Evolutionary conservation across 169 alveolate genomes (phyloP).

Genomic region (Cryptosporidium bovis): DNA sequence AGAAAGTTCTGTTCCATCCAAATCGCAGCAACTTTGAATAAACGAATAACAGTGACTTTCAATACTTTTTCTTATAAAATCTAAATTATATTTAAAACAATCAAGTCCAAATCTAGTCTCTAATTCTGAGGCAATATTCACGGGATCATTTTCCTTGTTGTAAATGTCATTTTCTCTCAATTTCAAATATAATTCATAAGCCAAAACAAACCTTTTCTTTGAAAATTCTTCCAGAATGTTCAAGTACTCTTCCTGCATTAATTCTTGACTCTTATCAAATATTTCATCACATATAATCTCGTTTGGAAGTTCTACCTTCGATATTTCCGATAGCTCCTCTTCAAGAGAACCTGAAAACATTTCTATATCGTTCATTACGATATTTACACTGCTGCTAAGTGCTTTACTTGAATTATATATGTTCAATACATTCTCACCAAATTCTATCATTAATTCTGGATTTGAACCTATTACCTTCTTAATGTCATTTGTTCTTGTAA

Average conservation of each 20-base stretch:
- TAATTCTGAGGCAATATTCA: background rate
- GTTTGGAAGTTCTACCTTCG: constrained; percentile 22
- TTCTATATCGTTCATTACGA: constrained; percentile 12
- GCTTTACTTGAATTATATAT: constrained; percentile 26
- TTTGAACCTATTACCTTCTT: constrained; percentile 59
- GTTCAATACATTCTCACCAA: constrained; percentile 61
- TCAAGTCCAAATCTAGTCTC: background rate
- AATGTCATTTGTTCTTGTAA: constrained; percentile 52
- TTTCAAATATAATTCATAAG: constrained; percentile 10
- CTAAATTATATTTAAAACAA: background rate
- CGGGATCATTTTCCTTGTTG: background rate
- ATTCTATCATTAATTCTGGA: constrained; percentile 67
- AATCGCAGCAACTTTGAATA: constrained; percentile 31
- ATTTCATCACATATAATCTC: background rate
- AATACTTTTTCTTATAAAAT: constrained; percentile 1
- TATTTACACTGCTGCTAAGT: background rate
- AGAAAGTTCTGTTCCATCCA: constrained; percentile 23
- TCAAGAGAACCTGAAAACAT: background rate
- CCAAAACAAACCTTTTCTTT: constrained; percentile 12
- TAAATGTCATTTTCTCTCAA: background rate
- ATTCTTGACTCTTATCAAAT: constrained; percentile 3
- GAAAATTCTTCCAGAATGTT: constrained; percentile 13
- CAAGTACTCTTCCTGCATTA: constrained; percentile 14
- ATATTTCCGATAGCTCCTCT: background rate
- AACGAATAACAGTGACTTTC: constrained; percentile 19